Evolutionary conservation across 768 basidiomycete species (phyloP), one percentile per base, ranked within the genome.

Genomic region (Trametes punicea): DNA sequence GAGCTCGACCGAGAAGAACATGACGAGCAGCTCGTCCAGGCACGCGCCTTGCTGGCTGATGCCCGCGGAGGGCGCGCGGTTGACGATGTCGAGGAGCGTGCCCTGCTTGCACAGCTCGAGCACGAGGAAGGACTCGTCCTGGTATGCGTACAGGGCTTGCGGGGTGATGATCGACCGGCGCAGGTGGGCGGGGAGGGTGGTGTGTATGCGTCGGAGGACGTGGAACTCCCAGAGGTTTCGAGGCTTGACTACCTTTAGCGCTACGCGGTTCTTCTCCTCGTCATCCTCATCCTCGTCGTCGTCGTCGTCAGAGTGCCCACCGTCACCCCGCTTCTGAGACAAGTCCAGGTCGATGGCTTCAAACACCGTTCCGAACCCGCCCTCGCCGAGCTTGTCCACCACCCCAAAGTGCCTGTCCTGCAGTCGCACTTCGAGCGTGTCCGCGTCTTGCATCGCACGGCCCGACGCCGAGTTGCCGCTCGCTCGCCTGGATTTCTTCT

Each of bases 331-430:
- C 72, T 6, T 82, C 77, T 10, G 79, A 71, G 18, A 62, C 63
- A 25, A 50, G 36, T 56, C 55, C 65, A 76, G 49, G 66, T 85
- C 80, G 52, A 80, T 79, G 3, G 90, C 91, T 58, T 87, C 82
- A 76, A 96, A 99, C n/a, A 99, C 97, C 3, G 88, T 82, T 2
- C 96, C 97, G 64, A 96, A 99, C 0, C 95, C 93, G 5, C 97
- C 97, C 73, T 99, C 97, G 16, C 97, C 97, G 21, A 99, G 78
- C 70, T 98, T 99, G 59, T 88, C 88, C 3, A 78, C 73, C 4
- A 98, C 83, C 50, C 80, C 80, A 65, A 89, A 93, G 49, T 74
- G 75, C 55, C 79, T 81, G 3, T 78, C 85, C 41, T 77, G 77
- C n/a, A 98, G 73, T 16, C 72, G 73, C 38, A 98, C 67, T 20